Evolutionary conservation across 768 basidiomycete genomes (phyloP), one percentile per base, ranked within the genome.

Genomic region (Suillus brevipes): DNA sequence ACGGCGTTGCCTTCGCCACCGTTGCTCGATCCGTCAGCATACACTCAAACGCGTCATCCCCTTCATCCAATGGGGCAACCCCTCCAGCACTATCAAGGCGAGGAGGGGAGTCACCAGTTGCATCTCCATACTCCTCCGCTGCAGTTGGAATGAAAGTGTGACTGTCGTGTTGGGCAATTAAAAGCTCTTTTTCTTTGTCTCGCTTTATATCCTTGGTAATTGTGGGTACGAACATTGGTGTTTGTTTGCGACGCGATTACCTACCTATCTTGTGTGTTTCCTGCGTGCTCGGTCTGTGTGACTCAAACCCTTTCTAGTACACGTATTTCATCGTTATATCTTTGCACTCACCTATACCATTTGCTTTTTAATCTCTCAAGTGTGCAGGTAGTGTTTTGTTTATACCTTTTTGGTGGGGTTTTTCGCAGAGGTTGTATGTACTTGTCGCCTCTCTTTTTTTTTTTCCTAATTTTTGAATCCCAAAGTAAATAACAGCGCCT

Each of bases 131-230:
- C 81, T 59, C 83, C 78, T 37, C 82, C 78, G 71, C 80, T 80
- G 75, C 78, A 69, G 72, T 82, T 79, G 83, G 83, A 80, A 81
- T 84, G 82, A 83, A 80, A 68, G 83, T 78, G 7, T 81, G 45
- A 64, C 38, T 2, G 25, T 8, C 18, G 37, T 38, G 31, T 53
- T 31, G 38, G 38, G 25, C 31, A 13, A 55, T 4, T 58, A 59
- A 57, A 64, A 62, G 31, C 2, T 31, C 3, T 31, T 36, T 25
- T 37, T 38, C 37, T 69, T 65, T 69, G 50, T 49, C 13, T 64
- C 64, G 57, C 8, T 76, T 31, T 61, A 71, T 76, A 74, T 70
- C 75, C 69, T 62, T 65, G 71, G 70, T 74, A 74, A 74, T 74
- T 49, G 25, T 47, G 59, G 66, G 40, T 64, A 64, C 53, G 69